Conservation (phyloP, 2,329 filamentous ascomycete genomes). For the Dactylellina leptospora region DNA sequence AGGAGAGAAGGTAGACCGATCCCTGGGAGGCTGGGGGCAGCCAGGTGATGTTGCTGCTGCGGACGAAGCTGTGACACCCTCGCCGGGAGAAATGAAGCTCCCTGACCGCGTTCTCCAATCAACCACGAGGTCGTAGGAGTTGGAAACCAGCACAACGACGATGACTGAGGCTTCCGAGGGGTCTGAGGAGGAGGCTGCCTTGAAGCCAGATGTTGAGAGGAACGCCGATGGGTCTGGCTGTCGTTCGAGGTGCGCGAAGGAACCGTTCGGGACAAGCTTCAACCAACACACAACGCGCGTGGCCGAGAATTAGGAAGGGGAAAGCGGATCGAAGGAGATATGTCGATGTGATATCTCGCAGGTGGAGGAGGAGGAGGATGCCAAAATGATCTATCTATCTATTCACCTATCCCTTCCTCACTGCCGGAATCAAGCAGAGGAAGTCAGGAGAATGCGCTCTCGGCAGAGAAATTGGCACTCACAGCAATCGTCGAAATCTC, state of each 20-base stretch:
- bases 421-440: too few relatives aligned
- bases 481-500: not conserved
- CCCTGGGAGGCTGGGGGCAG: slow-evolving; percentile 29
- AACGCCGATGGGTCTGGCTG: not conserved
- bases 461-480: not conserved
- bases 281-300: not conserved
- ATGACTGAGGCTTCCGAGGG: not conserved
- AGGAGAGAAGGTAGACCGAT: slow-evolving; percentile 20
- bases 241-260: too few relatives aligned
- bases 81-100: slow-evolving; percentile 22
- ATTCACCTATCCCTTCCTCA: too few relatives aligned
- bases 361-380: too few relatives aligned
- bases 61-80: slow-evolving; percentile 9
- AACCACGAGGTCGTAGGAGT: not conserved
- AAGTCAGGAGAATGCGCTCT: not conserved
- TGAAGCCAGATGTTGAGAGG: not conserved
- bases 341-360: too few relatives aligned
- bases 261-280: not conserved
- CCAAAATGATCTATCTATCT: too few relatives aligned
- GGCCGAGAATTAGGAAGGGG: not conserved
- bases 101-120: too few relatives aligned
- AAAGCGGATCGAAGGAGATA: not conserved
- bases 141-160: too few relatives aligned
- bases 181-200: too few relatives aligned
- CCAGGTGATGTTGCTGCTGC: too few relatives aligned